Evolutionary conservation across 2,329 filamentous ascomycete species (phyloP), one percentile per base, ranked within the genome.

Genomic region (Cytospora mali): DNA sequence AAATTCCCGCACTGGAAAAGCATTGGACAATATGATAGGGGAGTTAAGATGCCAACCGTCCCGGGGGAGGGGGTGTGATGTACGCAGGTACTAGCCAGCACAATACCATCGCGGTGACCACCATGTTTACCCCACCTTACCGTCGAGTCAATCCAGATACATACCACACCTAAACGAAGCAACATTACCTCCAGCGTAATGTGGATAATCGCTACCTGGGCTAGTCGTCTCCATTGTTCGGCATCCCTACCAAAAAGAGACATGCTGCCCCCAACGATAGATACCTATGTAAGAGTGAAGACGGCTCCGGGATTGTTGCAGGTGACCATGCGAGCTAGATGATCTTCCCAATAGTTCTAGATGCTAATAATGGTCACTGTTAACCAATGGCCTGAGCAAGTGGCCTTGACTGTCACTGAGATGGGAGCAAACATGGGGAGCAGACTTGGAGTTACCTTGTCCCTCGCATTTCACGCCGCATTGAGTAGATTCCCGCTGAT

Each of bases 171-270:
- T 27, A 54, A 23, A 21, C 50, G 16, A 10, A 25, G 50, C 28
- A 48, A 60, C n/a, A n/a, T 27, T 31, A 35, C 27, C 18, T 48
- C 35, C 50, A 16, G 33, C 23, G 21, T 27, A 16, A 13, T 33
- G 57, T 51, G 18, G 23, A 18, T 33, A 48, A 46, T 25, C 35
- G 28, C 48, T 31, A 35, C 25, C 49, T 14, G 3, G 27, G 50
- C 50, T 21, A 54, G 50, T 35, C 33, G 27, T 33, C 57, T 42
- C 57, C 57, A 28, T 39, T 48, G 53, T 29, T 52, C 27, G 53
- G 39, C 29, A 25, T 39, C 28, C 25, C 53, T 54, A 31, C 52
- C 58, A 58, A 51, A 62, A 58, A 25, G 53, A 58, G 62, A 54
- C n/a, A n/a, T n/a, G n/a, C n/a, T n/a, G n/a, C n/a, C n/a, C n/a